Conservation (phyloP, 2,329 filamentous ascomycete species). For the Colletotrichum acutatum region DNA sequence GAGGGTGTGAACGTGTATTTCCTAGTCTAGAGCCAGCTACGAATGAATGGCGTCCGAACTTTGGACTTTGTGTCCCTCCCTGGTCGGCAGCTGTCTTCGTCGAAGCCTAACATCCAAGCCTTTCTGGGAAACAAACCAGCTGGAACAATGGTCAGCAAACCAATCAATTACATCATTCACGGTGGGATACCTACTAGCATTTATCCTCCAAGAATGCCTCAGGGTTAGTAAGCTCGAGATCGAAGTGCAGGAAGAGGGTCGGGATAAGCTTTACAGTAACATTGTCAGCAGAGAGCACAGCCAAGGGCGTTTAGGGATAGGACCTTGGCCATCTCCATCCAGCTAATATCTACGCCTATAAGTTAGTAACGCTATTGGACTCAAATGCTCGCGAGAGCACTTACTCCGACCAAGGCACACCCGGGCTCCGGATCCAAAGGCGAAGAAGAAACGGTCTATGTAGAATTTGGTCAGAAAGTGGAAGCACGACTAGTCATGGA, state of each 20-base stretch:
- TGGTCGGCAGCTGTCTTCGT: not conserved
- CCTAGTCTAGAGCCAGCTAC: too few species aligned
- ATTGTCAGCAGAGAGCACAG: not conserved
- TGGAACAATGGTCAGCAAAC: not conserved
- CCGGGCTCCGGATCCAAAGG: slow-evolving; percentile 11
- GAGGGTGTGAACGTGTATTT: too few species aligned
- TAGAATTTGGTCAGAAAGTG: not conserved
- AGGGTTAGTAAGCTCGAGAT: slow-evolving; percentile 5
- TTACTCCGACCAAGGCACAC: slow-evolving; percentile 7
- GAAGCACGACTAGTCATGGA: not conserved
- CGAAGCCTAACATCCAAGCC: slow-evolving; percentile 7
- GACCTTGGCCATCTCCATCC: slow-evolving; percentile 33
- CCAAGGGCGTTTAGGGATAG: not conserved
- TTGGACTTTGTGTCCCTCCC: not conserved
- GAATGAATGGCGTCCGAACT: too few species aligned
- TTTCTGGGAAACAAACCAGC: slow-evolving; percentile 18
- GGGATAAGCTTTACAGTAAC: not conserved
- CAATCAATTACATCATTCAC: not conserved
- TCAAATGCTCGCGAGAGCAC: not conserved
- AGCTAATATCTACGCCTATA: slow-evolving; percentile 14
- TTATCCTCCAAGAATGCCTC: not conserved
- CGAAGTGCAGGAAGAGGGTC: slow-evolving; percentile 15
- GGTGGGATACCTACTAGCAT: not conserved
- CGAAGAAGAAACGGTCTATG: slow-evolving; percentile 22
- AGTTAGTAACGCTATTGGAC: not conserved